Percentiles rank a stretch among this genome's conserved stretches.
Evolutionary conservation across 805 yeast species (phyloP).

Genomic region (Suhomyces faveliae): DNA sequence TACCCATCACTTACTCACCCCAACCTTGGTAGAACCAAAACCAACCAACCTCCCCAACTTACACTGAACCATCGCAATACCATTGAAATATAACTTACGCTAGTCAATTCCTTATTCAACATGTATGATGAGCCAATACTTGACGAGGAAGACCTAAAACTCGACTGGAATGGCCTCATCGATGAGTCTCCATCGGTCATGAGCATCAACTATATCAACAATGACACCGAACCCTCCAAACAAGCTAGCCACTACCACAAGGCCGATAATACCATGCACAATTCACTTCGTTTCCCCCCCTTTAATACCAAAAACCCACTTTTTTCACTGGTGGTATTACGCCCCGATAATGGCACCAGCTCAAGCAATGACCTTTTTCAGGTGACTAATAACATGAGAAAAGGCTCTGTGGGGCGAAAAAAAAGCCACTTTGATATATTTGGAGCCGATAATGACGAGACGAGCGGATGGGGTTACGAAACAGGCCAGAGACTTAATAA

Average conservation of each 20-base stretch:
- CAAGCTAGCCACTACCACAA: background rate
- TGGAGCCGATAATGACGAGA: slow-evolving; percentile 12
- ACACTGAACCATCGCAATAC: background rate
- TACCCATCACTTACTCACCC: no score
- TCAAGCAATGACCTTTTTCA: slow-evolving; percentile 27
- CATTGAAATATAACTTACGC: no score
- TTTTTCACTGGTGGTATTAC: slow-evolving; percentile 1
- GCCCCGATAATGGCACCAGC: background rate
- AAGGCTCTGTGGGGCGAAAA: background rate
- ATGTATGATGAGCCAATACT: slow-evolving; percentile 4
- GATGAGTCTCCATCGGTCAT: slow-evolving; percentile 1
- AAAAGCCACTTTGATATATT: slow-evolving; percentile 7
- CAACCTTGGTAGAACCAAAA: no score
- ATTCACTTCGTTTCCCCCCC: background rate
- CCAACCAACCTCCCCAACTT: no score
- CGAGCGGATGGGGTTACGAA: slow-evolving; percentile 11
- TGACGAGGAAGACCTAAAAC: slow-evolving; percentile 18
- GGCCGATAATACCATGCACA: background rate
- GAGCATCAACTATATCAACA: slow-evolving; percentile 5
- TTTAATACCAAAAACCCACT: slow-evolving; percentile 1
- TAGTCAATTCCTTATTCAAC: no score
- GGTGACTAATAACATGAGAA: slow-evolving; percentile 14
- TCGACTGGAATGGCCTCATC: slow-evolving; percentile 20
- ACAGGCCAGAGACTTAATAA: slow-evolving; percentile 25
- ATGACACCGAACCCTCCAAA: slow-evolving; percentile 4